Evolutionary conservation across 169 alveolate species (phyloP).

Genomic region (Theileria sp.): DNA sequence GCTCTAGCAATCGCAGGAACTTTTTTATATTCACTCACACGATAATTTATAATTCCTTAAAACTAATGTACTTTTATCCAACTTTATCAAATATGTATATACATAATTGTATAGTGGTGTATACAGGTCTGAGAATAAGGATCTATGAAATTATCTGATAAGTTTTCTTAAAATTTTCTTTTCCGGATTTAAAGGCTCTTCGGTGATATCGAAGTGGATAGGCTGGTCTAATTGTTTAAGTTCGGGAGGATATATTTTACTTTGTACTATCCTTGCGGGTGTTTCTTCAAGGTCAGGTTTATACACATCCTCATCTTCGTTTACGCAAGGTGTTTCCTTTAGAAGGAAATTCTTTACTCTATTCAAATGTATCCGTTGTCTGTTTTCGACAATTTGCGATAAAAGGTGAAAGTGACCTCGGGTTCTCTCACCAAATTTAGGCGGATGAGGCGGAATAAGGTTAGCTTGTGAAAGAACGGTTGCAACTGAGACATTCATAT

Average conservation of each 20-base stretch:
- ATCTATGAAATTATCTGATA: not conserved
- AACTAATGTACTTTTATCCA: slow-evolving; percentile 14
- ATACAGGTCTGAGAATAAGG: not conserved
- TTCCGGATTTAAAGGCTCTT: not conserved
- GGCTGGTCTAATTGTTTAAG: slow-evolving; percentile 51
- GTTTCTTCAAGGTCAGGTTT: slow-evolving; percentile 59
- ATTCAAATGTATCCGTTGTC: slow-evolving; percentile 39
- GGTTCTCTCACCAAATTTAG: slow-evolving; percentile 72
- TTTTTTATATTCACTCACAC: slow-evolving; percentile 67
- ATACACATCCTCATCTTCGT: slow-evolving; percentile 31
- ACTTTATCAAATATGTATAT: not conserved
- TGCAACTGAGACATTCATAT: slow-evolving; percentile 67
- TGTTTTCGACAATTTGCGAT: slow-evolving; percentile 53
- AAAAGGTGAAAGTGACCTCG: slow-evolving; percentile 64
- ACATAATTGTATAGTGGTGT: not conserved
- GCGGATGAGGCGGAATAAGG: slow-evolving; percentile 78
- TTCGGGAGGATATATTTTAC: slow-evolving; percentile 49
- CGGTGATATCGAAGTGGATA: slow-evolving; percentile 36
- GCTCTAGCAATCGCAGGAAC: slow-evolving; percentile 78
- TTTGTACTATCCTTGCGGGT: slow-evolving; percentile 53
- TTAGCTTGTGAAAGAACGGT: slow-evolving; percentile 61
- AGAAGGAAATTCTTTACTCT: slow-evolving; percentile 54
- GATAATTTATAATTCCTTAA: slow-evolving; percentile 1
- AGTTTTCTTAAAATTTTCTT: slow-evolving; percentile 10
- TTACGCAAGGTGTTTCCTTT: slow-evolving; percentile 25